These are phyloP conservation scores for Jatropha multifida DNA, from an alignment of 441 rosid genomes.

Conservation along the genomic window DNA sequence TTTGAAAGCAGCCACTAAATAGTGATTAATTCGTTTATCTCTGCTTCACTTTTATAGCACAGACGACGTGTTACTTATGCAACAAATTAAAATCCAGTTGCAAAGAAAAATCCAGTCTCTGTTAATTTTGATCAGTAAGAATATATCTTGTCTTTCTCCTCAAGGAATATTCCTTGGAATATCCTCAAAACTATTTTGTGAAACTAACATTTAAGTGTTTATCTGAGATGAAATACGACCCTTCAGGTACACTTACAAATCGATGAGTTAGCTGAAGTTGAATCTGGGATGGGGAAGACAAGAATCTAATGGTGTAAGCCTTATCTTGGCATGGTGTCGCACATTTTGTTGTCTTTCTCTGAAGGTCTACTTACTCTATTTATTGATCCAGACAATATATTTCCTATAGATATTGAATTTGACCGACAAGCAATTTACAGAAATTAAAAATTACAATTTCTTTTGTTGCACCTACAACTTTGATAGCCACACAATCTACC, in stretches of 20 bases:
- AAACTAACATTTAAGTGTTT: not conserved
- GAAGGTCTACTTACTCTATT: not conserved
- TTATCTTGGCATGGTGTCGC: not conserved
- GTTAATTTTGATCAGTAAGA: not conserved
- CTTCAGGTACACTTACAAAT: not conserved
- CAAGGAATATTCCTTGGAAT: not conserved
- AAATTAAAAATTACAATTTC: not conserved
- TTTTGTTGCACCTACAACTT: not conserved
- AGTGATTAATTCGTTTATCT: not conserved
- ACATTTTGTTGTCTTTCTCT: constrained; percentile 8
- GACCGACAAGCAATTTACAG: constrained; percentile 1
- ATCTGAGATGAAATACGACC: not conserved
- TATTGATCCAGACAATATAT: not conserved
- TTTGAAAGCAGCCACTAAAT: not conserved
- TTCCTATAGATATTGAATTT: not conserved
- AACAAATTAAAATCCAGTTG: not conserved
- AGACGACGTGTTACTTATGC: not conserved
- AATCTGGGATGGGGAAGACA: not conserved
- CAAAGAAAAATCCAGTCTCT: not conserved
- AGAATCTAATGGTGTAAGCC: not conserved
- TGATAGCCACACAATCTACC: not conserved
- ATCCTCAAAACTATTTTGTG: not conserved
- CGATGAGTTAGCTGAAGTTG: not conserved
- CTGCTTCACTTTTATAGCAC: not conserved
- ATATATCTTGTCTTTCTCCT: not conserved